Evolutionary conservation across 805 yeast species (phyloP), one percentile per base, ranked within the genome.

Genomic region (Tetrapisispora nanseiensis): DNA sequence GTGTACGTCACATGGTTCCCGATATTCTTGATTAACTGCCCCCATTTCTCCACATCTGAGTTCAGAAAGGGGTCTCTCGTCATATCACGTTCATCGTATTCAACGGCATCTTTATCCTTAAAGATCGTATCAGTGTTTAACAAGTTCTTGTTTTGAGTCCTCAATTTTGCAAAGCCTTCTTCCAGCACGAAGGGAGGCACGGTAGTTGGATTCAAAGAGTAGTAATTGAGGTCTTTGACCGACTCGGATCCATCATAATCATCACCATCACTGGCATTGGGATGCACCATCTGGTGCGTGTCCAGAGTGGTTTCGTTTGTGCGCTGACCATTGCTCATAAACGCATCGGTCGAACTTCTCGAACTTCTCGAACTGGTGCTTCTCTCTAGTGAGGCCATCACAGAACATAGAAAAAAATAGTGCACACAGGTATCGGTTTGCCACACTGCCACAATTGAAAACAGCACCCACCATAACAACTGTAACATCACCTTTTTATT

Each of bases 181-280:
- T 78, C 82, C 34, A 82, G 57, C 1, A 76, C 86, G 61, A 76
- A 82, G 1, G 82, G 80, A 1, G 90, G 90, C 0, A 72, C 65
- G 0, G 78, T 68, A 1, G 59, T 58, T 1, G 74, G 71, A 32
- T 57, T 58, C 29, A 67, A 62, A 0, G 68, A 53, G 42, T 67
- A 66, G 23, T 57, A 52, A 35, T 63, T 57, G 19, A 67, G 43
- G 29, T 37, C 24, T 3, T 6, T 15, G 4, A 22, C 15, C 18
- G 7, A n/a, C 4, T 22, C 10, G 3, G 9, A 5, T 26, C 19
- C 32, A 4, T 37, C 29, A 15, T 23, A 6, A 29, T 8, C 20
- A 12, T 37, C 19, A 20, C 4, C 9, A n/a, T 13, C 39, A 28
- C 5, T 29, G 15, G 6, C 32, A 29, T n/a, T n/a, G 13, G 29